These are phyloP conservation scores for Elaeagnus macrophylla DNA, from an alignment of 306 rosid genomes.

Conservation along the genomic window DNA sequence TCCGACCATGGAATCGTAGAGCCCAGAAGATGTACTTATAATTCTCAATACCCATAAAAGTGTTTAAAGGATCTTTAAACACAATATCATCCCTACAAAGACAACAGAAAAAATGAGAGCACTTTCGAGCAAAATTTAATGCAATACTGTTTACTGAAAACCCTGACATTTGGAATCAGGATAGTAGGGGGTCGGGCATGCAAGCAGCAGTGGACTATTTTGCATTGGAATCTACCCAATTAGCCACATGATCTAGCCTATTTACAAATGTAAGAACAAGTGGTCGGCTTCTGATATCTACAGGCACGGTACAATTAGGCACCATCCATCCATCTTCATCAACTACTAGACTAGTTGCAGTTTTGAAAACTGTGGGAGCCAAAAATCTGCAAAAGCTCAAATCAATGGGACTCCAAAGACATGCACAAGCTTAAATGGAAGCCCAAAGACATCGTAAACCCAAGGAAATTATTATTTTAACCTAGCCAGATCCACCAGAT, in stretches of 20 bases:
- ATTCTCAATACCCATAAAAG: constrained; percentile 67
- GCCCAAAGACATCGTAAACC: background rate
- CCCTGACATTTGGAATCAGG: too few species aligned
- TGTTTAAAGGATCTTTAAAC: constrained; percentile 74
- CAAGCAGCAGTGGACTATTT: too few species aligned
- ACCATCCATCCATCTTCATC: background rate
- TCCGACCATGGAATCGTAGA: constrained; percentile 63
- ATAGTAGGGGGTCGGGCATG: too few species aligned
- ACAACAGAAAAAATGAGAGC: background rate
- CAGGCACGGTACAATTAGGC: background rate
- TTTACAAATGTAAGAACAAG: background rate
- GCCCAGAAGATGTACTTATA: constrained; percentile 79
- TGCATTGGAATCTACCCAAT: background rate
- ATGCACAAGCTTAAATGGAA: too few species aligned
- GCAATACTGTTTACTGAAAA: too few species aligned
- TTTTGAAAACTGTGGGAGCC: background rate
- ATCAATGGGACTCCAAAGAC: background rate
- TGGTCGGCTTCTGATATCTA: background rate
- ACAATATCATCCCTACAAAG: constrained; percentile 73
- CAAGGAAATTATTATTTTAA: too few species aligned
- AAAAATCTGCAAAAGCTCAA: background rate
- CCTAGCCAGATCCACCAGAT: too few species aligned
- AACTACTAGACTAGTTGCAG: background rate
- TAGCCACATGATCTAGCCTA: background rate
- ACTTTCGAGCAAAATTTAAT: background rate